Evolutionary conservation across 768 basidiomycete species (phyloP), one percentile per base, ranked within the genome.

Genomic region (Harrya chromipes): DNA sequence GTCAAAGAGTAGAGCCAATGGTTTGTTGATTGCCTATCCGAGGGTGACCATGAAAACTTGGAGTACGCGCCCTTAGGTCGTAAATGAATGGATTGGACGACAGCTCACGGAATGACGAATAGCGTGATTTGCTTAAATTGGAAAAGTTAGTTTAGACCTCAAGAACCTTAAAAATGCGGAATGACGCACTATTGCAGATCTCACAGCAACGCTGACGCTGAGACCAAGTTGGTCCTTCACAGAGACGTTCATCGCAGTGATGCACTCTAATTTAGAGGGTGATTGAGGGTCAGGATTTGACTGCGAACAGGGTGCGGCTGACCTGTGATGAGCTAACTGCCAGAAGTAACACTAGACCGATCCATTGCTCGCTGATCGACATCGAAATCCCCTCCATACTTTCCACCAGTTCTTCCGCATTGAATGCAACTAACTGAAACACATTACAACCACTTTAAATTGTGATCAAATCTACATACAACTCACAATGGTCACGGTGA

Each of bases 191-290:
- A 87, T 83, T 14, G 84, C 83, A 16, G 85, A 85, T 21, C 89
- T 85, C 35, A 91, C 85, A 16, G 91, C 87, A 17, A 94, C 87
- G 40, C 87, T 87, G 50, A 94, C 79, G 50, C 87, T 89, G 16
- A 94, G 77, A 45, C 87, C 84, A 36, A 94, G 74, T 63, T 90
- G 88, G 60, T 85, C 83, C 68, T 86, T 84, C 43, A 90, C 85
- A 0, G 93, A 91, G n/a, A 90, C 89, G 33, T 85, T 90, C 53
- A 97, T 79, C 11, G 92, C 91, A 6, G 89, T 94, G 47, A 93
- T 81, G 56, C 90, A 92, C 70, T 97, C 94, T 81, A 27, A 23
- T 58, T 44, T 33, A 31, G 1, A 29, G 23, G 26, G 19, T 33
- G 24, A 13, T 6, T 34, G 21, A 49, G 7, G 4, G 13, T 40